Base-by-base conservation (phyloP, 2,329 filamentous ascomycete species). In the Paraconiothyrium brasiliense region DNA sequence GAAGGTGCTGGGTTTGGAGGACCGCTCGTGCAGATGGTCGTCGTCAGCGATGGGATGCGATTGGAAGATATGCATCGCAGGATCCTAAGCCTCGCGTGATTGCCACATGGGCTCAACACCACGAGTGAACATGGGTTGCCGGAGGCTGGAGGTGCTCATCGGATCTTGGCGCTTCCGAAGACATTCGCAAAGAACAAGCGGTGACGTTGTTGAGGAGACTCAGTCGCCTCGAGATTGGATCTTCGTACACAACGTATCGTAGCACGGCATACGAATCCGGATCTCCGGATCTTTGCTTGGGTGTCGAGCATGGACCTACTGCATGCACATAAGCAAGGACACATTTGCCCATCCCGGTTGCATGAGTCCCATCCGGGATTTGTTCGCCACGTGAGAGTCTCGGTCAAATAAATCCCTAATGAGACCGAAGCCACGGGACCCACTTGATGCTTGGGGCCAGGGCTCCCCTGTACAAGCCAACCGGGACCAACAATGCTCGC, bases 341-440 rank as follows among this genome's bases (percentile, higher is more conserved):
- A 51, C 32, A 57, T 54, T 34, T 55, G 35, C 54, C 57, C 48
- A 57, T 57, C 59, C 52, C 46, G 59, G 65, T 64, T 64, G 43
- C 47, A 39, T 2, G 56, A 41, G 57, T 46, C 55, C 49, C 59
- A 59, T 61, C 59, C 57, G 61, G 67, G 64, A 55, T 52, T 46
- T 60, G 57, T 46, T 62, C 56, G 70, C 74, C 74, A 77, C 75
- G 73, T 76, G 74, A 76, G 68, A 41, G 52, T 43, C 49, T 72
- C 74, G 73, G 74, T 63, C 65, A 59, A 59, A 71, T 65, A 67
- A 60, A 58, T 58, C 30, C 47, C 55, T 52, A 63, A 64, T 71
- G 57, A 57, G 60, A 64, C 75, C 75, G 73, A 75, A 71, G 72
- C 73, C 73, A 76, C 69, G 66, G 57, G 61, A 60, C 63, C 68